Base-by-base conservation (phyloP, 2,329 filamentous ascomycete species). In the Epichloe gansuensis region DNA sequence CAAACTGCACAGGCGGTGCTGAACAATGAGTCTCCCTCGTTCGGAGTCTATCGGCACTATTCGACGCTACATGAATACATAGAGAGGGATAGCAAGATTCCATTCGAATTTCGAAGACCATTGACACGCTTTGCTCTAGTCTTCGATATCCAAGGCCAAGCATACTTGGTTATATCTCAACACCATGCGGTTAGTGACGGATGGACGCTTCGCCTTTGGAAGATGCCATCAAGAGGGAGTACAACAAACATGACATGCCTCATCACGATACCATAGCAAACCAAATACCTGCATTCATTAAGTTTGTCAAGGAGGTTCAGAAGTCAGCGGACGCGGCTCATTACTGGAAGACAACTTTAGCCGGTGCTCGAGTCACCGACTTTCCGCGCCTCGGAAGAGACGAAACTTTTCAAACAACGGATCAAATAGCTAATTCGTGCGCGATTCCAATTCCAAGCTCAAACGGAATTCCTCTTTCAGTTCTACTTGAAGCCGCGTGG, bases 401-500 rank as follows among this genome's bases (percentile, higher is more conserved):
- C n/a, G 17, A 11, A 21, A 7, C 6, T 44, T 44, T 44, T 44
- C n/a, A 12, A n/a, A 9, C 43, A 31, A 45, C 21, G 9, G 23
- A 15, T 4, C 21, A 45, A 25, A 2, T 13, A 28, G 21, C 21
- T 11, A 21, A 21, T 7, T 17, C 21, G 15, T 28, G n/a, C 23
- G n/a, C 13, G 23, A 23, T 23, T 23, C 23, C 23, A 34, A 12
- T 47, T 2, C 46, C 34, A 15, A 17, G 13, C 6, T 12, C 9
- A n/a, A 17, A 28, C 15, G 2, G 31, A 13, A 12, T 17, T 37
- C n/a, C 46, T 8, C 7, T 47, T 2, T 56, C 63, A 11, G 61
- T 57, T 2, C 48, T 60, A 2, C 28, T 65, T 23, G 57, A 56
- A 12, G 58, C 62, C 11, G 60, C 63, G 12, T 63, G 61, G 60